Conservation (phyloP, 179 eudicot species). For the Patellifolia procumbens region DNA sequence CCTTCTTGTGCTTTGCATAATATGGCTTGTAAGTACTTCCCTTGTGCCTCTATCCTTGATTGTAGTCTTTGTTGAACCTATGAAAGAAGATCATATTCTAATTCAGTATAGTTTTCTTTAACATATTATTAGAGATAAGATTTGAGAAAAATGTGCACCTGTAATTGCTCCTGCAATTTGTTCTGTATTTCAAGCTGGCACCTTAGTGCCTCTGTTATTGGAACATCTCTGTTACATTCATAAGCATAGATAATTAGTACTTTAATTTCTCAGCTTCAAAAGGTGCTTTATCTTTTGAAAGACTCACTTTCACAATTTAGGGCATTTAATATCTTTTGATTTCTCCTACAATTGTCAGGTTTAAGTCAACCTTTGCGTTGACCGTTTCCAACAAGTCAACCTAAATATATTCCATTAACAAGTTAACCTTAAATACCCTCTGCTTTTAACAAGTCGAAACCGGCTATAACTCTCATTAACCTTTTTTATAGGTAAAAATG, state of each 20-base stretch:
- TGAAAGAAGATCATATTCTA: neutral
- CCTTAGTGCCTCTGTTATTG: conserved; percentile 23
- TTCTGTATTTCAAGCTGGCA: conserved; percentile 28
- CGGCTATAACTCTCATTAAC: too few relatives aligned
- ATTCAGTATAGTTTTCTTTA: neutral
- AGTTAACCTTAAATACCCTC: too few relatives aligned
- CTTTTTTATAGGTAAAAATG: too few relatives aligned
- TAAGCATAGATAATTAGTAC: neutral
- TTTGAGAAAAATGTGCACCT: conserved; percentile 13
- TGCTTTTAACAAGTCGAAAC: too few relatives aligned
- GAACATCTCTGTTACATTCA: conserved; percentile 23
- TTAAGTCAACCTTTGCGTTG: too few relatives aligned
- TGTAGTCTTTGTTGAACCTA: conserved; percentile 34
- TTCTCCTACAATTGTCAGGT: too few relatives aligned
- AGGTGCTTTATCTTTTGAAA: too few relatives aligned
- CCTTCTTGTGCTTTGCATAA: conserved; percentile 37
- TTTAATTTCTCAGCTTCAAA: too few relatives aligned
- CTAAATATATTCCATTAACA: too few relatives aligned
- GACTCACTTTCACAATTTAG: too few relatives aligned
- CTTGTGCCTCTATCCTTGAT: conserved; percentile 37
- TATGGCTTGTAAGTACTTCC: conserved; percentile 33
- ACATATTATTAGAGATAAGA: neutral
- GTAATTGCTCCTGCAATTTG: conserved; percentile 31
- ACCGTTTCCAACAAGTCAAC: too few relatives aligned
- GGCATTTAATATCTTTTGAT: too few relatives aligned